Conservation (phyloP, 139 green algal species). For the Chlamydomonas incerta region DNA sequence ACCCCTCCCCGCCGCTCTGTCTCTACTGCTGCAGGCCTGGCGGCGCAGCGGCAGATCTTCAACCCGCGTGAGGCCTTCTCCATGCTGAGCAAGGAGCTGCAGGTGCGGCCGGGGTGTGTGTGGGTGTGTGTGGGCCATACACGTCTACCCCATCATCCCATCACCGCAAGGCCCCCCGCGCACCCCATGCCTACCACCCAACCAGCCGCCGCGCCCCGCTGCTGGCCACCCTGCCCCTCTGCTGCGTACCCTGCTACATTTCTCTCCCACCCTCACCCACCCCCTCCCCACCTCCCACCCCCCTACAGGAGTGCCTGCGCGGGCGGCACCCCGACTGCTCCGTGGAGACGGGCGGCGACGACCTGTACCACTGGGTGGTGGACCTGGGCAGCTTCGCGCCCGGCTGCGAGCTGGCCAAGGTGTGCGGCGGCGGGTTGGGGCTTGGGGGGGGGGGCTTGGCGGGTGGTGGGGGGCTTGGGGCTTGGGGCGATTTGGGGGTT, state of each 20-base stretch:
- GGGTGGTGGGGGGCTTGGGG: neutral
- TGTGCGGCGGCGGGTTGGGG: slow-evolving; percentile 6
- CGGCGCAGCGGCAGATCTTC: slow-evolving; percentile 70
- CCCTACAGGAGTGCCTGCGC: slow-evolving; percentile 56
- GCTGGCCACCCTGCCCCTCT: no score
- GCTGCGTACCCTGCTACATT: no score
- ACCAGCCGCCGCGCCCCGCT: no score
- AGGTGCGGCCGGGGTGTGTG: neutral
- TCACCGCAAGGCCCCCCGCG: no score
- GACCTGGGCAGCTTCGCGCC: slow-evolving; percentile 67
- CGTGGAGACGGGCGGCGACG: slow-evolving; percentile 62
- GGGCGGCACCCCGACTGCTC: slow-evolving; percentile 10
- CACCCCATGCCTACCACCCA: no score
- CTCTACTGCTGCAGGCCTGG: slow-evolving; percentile 17
- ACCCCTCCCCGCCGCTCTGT: neutral
- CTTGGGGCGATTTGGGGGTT: neutral
- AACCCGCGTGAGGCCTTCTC: slow-evolving; percentile 62
- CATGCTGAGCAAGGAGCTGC: slow-evolving; percentile 76
- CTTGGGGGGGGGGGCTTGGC: neutral
- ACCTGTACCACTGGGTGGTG: slow-evolving; percentile 83
- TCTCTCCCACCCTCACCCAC: no score
- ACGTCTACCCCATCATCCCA: no score
- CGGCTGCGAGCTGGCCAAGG: slow-evolving; percentile 56
- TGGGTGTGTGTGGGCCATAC: no score
- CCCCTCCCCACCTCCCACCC: no score